phyloP scores from a whole-genome alignment of 441 rosid species.

The Lepidium campestre region DNA sequence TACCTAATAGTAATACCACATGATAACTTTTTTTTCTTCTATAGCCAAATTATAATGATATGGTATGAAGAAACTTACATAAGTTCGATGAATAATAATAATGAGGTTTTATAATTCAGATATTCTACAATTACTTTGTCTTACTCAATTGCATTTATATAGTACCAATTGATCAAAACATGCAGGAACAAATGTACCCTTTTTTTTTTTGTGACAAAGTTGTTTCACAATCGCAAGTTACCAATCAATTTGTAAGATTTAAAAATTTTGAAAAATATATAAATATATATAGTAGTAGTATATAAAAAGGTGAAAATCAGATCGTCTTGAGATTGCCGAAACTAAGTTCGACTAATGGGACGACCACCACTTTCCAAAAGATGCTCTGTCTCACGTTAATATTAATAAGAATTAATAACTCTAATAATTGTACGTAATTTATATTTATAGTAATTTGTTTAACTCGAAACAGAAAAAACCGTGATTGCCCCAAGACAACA shows the following conservation, averaged over 20 bases:
- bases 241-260: background rate
- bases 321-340: conserved; percentile 87
- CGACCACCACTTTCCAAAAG: conserved; percentile 93
- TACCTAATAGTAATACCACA: conserved; percentile 26
- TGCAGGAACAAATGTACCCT: too few species aligned
- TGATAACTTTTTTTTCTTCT: conserved; percentile 1
- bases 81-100: background rate
- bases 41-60: conserved; percentile 8
- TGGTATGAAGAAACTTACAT: background rate
- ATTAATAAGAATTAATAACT: conserved; percentile 11
- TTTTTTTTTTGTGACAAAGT: background rate
- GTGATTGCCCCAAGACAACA: conserved; percentile 44
- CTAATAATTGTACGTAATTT: conserved; percentile 20
- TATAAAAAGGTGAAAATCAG: conserved; percentile 43
- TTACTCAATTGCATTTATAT: too few species aligned
- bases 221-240: background rate
- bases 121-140: too few species aligned
- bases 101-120: background rate
- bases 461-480: conserved; percentile 34
- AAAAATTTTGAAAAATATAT: background rate
- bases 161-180: background rate
- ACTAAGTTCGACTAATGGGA: conserved; percentile 64
- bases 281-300: background rate
- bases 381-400: conserved; percentile 48
- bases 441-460: conserved; percentile 31